Percentiles rank a stretch among this genome's conserved stretches.
Evolutionary conservation across 2,329 filamentous ascomycete genomes (phyloP).

Genomic region (Byssoonygena ceratinophila): DNA sequence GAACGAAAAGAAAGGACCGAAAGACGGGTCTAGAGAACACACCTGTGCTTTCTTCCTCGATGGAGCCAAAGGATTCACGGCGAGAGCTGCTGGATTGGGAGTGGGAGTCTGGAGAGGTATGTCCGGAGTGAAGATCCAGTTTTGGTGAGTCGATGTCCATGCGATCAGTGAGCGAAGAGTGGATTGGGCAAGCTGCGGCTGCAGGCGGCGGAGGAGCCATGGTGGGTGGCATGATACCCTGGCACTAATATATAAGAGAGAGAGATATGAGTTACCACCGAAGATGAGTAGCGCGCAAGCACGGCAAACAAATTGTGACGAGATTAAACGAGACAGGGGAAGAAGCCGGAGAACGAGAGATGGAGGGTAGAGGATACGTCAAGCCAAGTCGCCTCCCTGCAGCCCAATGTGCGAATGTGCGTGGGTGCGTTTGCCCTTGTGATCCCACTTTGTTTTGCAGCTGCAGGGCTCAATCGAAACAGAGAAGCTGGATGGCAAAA

Average conservation of each 20-base stretch:
- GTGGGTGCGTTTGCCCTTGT: neutral
- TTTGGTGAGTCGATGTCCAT: constrained; percentile 2
- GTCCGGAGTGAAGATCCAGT: neutral
- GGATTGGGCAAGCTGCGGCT: constrained; percentile 1
- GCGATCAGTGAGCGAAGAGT: neutral
- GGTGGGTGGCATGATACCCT: constrained; percentile 9
- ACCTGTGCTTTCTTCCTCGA: constrained; percentile 37
- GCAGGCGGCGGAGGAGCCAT: constrained; percentile 7
- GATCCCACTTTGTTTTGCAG: neutral
- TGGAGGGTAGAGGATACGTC: neutral
- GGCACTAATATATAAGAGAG: neutral
- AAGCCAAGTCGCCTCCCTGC: constrained; percentile 4
- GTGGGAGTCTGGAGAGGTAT: constrained; percentile 27
- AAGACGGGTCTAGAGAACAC: constrained; percentile 9
- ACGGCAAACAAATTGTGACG: neutral
- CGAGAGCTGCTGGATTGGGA: constrained; percentile 33
- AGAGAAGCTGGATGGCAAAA: neutral
- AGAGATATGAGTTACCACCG: neutral
- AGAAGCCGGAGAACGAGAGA: neutral
- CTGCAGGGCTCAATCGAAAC: neutral
- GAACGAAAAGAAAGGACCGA: constrained; percentile 9
- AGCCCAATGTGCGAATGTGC: neutral
- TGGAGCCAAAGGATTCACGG: constrained; percentile 34
- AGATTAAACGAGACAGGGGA: neutral
- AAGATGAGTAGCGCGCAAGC: neutral